Percentiles rank a stretch among this genome's conserved stretches.
phyloP scores from a whole-genome alignment of 441 rosid genomes.

The Dalechampia spathulata region DNA sequence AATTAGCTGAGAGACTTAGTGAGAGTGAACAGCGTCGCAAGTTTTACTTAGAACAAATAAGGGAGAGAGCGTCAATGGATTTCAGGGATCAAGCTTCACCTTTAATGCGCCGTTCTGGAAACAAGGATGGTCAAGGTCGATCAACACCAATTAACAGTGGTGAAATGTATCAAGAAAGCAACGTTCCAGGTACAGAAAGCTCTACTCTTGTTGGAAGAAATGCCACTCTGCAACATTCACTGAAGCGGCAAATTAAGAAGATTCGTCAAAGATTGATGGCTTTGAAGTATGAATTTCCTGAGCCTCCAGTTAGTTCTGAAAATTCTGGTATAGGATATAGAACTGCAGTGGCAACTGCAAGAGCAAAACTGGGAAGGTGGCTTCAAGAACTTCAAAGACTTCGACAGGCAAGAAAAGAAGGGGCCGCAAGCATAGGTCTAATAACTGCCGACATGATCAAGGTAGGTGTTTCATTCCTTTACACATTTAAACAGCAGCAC shows the following conservation, averaged over 20 bases:
- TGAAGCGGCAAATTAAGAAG: conserved; percentile 60
- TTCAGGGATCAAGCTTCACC: conserved; percentile 82
- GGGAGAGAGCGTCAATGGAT: conserved; percentile 85
- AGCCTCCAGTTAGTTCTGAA: conserved; percentile 44
- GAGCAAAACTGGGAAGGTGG: conserved; percentile 79
- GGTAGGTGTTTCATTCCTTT: conserved; percentile 31
- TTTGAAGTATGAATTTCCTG: conserved; percentile 57
- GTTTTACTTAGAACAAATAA: conserved; percentile 68
- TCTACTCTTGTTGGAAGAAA: conserved; percentile 34
- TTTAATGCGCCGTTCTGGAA: conserved; percentile 44
- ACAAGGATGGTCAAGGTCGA: conserved; percentile 61
- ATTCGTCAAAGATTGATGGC: conserved; percentile 81
- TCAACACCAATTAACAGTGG: conserved; percentile 31
- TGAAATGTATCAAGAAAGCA: conserved; percentile 46
- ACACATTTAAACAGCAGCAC: background rate
- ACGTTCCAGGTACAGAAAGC: conserved; percentile 22
- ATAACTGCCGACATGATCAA: conserved; percentile 68
- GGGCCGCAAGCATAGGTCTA: conserved; percentile 66
- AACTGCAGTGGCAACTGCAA: conserved; percentile 63
- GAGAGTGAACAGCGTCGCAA: conserved; percentile 84
- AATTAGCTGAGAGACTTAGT: conserved; percentile 67
- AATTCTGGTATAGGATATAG: conserved; percentile 60
- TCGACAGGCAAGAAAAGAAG: conserved; percentile 81
- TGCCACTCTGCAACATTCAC: conserved; percentile 43
- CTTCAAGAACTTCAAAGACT: conserved; percentile 81